These are phyloP conservation scores for Brassica juncea DNA, from an alignment of 345 rosid genomes.

Conservation along the genomic window DNA sequence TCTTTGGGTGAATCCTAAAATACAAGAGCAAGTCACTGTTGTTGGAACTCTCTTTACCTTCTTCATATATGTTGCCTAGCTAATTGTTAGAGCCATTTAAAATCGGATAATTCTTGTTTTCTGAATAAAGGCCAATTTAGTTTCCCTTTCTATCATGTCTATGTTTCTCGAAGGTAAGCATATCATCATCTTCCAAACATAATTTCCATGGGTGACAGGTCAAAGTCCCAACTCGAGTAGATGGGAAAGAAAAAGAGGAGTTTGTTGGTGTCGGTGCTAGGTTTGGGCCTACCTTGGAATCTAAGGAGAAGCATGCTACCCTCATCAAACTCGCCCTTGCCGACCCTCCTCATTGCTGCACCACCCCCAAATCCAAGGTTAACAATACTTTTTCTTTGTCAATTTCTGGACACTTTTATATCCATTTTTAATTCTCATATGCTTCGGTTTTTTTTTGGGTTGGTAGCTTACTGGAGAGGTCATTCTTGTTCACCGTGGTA, in stretches of 20 bases:
- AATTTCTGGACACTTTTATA: neutral
- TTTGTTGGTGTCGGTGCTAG: conserved; percentile 96
- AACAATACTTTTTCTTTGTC: neutral
- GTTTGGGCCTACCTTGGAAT: conserved; percentile 79
- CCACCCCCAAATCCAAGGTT: conserved; percentile 64
- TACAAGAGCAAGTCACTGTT: neutral
- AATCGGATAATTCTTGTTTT: neutral
- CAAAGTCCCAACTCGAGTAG: conserved; percentile 75
- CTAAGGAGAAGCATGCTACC: conserved; percentile 80
- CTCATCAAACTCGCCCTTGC: conserved; percentile 58
- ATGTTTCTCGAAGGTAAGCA: neutral
- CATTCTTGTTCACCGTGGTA: conserved; percentile 76
- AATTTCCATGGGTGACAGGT: conserved; percentile 49
- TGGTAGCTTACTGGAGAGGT: conserved; percentile 67
- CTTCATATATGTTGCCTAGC: neutral
- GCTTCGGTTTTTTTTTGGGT: conserved; percentile 14
- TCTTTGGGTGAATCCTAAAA: no score
- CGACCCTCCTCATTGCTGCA: conserved; percentile 85
- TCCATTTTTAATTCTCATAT: conserved; percentile 22
- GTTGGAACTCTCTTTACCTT: neutral
- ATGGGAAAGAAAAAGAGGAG: conserved; percentile 57
- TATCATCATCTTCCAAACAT: neutral
- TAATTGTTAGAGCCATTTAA: no score
- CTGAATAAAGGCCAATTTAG: neutral
- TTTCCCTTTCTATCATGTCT: neutral